Percentiles rank a stretch among this genome's conserved stretches.
phyloP scores from a whole-genome alignment of 306 rosid species.

The Parietaria judaica region DNA sequence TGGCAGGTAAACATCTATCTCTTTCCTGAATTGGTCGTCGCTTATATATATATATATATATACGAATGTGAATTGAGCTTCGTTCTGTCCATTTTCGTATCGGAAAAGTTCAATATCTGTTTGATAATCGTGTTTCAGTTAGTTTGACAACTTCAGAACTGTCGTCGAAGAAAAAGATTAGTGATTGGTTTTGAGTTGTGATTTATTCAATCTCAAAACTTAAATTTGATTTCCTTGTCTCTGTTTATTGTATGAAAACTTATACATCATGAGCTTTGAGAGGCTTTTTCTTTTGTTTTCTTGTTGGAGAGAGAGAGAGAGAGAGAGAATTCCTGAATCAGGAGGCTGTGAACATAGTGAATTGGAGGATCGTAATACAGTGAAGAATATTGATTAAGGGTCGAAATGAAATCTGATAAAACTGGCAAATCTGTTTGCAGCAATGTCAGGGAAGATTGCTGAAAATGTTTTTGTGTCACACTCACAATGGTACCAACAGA shows the following conservation, averaged over 20 bases:
- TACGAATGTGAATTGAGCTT: background rate
- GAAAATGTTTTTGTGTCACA: constrained; percentile 77
- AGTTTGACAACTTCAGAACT: background rate
- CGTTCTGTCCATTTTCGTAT: background rate
- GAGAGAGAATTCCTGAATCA: no score
- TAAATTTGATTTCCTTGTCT: no score
- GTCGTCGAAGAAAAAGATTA: background rate
- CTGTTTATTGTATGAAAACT: no score
- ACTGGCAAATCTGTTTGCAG: constrained; percentile 60
- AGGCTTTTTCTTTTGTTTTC: no score
- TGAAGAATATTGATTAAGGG: background rate
- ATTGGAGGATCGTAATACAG: background rate
- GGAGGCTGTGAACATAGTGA: no score
- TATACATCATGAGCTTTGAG: no score
- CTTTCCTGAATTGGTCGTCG: background rate
- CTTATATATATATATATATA: background rate
- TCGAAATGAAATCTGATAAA: background rate
- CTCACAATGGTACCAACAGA: constrained; percentile 66
- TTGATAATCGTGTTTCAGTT: background rate
- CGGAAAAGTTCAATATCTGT: background rate
- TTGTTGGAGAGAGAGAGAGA: no score
- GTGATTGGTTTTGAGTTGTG: no score
- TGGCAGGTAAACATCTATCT: constrained; percentile 4
- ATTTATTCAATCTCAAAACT: no score
- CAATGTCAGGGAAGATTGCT: constrained; percentile 75